Evolutionary conservation across 192 early-diverging fungal species (phyloP).

Genomic region (Umbelopsis ramanniana): DNA sequence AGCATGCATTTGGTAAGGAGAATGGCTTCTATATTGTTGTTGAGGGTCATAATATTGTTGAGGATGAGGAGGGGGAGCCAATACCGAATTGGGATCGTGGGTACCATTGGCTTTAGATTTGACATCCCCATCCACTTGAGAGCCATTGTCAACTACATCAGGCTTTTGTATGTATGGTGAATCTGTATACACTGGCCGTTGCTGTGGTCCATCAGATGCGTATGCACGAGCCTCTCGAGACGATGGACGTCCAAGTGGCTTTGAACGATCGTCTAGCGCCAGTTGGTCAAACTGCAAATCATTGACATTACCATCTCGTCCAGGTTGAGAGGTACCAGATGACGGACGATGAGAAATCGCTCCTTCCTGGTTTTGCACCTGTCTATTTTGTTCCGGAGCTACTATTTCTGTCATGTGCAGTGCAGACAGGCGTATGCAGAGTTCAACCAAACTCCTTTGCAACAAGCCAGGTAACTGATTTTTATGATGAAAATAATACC

Average conservation of each 20-base stretch:
- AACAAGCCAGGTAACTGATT: too few species aligned
- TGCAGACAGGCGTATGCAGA: neutral
- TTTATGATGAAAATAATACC: too few species aligned
- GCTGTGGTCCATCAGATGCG: neutral
- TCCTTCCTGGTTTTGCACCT: neutral
- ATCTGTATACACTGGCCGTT: neutral
- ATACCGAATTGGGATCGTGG: neutral
- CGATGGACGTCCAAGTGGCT: neutral
- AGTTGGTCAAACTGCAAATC: neutral
- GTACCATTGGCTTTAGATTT: neutral
- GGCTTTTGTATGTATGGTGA: conserved; percentile 13
- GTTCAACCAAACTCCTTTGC: neutral
- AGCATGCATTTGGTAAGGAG: conserved; percentile 12
- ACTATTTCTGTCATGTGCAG: conserved; percentile 5
- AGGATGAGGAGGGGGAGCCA: neutral
- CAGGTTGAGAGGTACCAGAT: neutral
- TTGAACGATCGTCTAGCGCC: neutral
- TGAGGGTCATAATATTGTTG: conserved; percentile 4
- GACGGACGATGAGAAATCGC: neutral
- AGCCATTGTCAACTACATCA: neutral
- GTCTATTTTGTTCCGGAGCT: neutral
- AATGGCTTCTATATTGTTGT: neutral
- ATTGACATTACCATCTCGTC: neutral
- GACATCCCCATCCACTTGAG: neutral
- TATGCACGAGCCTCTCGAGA: neutral